These are phyloP conservation scores for Hyaloperonospora brassicae DNA, from an alignment of 352 stramenopile species.

Conservation along the genomic window DNA sequence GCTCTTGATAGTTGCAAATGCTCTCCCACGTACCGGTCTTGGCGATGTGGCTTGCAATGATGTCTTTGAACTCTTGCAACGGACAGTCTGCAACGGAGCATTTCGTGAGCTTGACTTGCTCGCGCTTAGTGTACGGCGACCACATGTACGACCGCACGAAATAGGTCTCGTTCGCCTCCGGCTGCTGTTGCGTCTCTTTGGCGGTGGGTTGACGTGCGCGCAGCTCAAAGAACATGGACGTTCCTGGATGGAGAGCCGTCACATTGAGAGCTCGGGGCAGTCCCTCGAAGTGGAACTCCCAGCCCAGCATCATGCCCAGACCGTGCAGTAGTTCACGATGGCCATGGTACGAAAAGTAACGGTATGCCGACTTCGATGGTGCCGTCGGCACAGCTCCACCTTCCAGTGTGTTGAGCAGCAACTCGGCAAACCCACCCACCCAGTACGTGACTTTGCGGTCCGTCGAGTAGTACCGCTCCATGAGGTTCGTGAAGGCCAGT, in stretches of 20 bases:
- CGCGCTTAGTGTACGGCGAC: slow-evolving; percentile 53
- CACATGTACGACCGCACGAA: slow-evolving; percentile 72
- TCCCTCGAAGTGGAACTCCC: slow-evolving; percentile 65
- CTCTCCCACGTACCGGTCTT: slow-evolving; percentile 70
- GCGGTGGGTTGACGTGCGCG: slow-evolving; percentile 25
- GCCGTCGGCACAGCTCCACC: slow-evolving; percentile 38
- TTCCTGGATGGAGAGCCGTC: slow-evolving; percentile 56
- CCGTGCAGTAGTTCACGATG: slow-evolving; percentile 74
- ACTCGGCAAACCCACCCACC: slow-evolving; percentile 62
- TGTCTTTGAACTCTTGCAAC: slow-evolving; percentile 63
- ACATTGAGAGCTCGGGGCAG: slow-evolving; percentile 58
- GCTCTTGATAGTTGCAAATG: slow-evolving; percentile 67
- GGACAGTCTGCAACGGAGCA: slow-evolving; percentile 66
- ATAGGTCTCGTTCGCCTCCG: slow-evolving; percentile 33
- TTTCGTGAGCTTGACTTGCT: slow-evolving; percentile 69
- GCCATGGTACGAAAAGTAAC: slow-evolving; percentile 78
- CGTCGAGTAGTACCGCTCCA: slow-evolving; percentile 80
- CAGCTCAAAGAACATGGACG: slow-evolving; percentile 80
- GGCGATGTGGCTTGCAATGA: slow-evolving; percentile 59
- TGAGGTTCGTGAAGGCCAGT: slow-evolving; percentile 74
- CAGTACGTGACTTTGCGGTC: slow-evolving; percentile 77
- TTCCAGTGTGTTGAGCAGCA: slow-evolving; percentile 59
- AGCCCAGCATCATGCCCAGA: slow-evolving; percentile 72
- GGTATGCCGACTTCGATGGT: slow-evolving; percentile 45
- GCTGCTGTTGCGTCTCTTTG: slow-evolving; percentile 15